Percentiles rank a stretch among this genome's conserved stretches.
Conservation (phyloP, 768 basidiomycete species). For the Pholiota microspora region DNA sequence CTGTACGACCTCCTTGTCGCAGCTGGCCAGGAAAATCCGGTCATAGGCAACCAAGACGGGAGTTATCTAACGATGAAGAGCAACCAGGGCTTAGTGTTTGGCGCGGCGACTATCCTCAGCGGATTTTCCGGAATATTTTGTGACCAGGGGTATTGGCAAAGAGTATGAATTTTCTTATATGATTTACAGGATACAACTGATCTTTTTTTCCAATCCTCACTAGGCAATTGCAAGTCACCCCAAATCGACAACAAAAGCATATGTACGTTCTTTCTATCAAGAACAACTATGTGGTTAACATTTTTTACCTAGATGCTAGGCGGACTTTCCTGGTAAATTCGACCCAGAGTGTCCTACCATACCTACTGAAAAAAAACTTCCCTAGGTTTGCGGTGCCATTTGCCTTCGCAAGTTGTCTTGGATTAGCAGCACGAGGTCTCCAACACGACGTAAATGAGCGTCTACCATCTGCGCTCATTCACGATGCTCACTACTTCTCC, state of each 20-base stretch:
- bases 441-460: conserved; percentile 25
- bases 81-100: conserved; percentile 41
- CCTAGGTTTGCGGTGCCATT: conserved; percentile 49
- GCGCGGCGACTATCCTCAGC: conserved; percentile 33
- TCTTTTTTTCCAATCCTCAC: not conserved
- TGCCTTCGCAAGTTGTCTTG: conserved; percentile 46
- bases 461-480: not conserved
- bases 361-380: not conserved
- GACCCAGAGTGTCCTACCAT: not conserved
- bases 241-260: conserved; percentile 48
- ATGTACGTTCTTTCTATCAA: conserved; percentile 28
- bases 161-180: conserved; percentile 25
- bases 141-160: conserved; percentile 58
- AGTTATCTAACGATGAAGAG: conserved; percentile 60
- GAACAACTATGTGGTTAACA: not conserved
- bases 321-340: conserved; percentile 44
- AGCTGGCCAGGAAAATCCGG: conserved; percentile 44
- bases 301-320: conserved; percentile 43
- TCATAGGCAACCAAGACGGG: conserved; percentile 46
- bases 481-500: not conserved
- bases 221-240: conserved; percentile 53
- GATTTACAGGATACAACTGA: conserved; percentile 32
- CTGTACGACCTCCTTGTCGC: conserved; percentile 46
- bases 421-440: conserved; percentile 38
- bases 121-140: conserved; percentile 50